Evolutionary conservation across 2,329 filamentous ascomycete species (phyloP).

Genomic region (Venturia carpophila): DNA sequence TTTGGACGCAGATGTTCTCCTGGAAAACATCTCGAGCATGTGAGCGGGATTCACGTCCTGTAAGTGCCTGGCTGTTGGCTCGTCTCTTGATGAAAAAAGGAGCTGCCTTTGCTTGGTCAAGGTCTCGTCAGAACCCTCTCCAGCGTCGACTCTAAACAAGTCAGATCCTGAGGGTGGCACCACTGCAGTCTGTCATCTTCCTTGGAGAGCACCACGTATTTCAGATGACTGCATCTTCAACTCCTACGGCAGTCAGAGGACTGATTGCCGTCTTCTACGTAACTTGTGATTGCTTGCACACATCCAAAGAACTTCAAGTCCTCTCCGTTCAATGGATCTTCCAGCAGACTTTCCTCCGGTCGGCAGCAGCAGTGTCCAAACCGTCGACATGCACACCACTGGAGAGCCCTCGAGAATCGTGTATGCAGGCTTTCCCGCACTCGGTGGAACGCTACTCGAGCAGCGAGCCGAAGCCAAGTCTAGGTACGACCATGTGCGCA

Average conservation of each 20-base stretch:
- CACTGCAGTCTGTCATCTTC: not conserved
- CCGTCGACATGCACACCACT: conserved; percentile 37
- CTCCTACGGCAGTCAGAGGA: too few relatives aligned
- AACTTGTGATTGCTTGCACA: too few relatives aligned
- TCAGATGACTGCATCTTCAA: not conserved
- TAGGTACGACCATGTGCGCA: conserved; percentile 36
- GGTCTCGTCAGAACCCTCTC: too few relatives aligned
- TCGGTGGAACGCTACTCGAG: conserved; percentile 33
- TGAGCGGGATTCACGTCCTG: not conserved
- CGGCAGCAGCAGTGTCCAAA: not conserved
- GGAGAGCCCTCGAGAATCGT: conserved; percentile 45
- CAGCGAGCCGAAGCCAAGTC: conserved; percentile 34
- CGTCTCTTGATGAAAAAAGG: too few relatives aligned
- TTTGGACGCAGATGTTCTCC: not conserved
- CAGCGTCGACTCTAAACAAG: too few relatives aligned
- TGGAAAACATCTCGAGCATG: not conserved
- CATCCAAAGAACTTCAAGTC: not conserved
- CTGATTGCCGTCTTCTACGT: not conserved
- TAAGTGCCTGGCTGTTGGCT: not conserved
- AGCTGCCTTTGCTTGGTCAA: too few relatives aligned
- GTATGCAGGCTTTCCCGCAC: conserved; percentile 33
- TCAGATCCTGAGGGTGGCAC: too few relatives aligned
- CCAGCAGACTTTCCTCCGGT: not conserved
- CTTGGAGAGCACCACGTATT: not conserved
- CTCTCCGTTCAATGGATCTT: not conserved